A percentile compares a stretch with the other conserved stretches of the same genome.
Conservation (phyloP, 345 rosid genomes). For the Alliaria petiolata region DNA sequence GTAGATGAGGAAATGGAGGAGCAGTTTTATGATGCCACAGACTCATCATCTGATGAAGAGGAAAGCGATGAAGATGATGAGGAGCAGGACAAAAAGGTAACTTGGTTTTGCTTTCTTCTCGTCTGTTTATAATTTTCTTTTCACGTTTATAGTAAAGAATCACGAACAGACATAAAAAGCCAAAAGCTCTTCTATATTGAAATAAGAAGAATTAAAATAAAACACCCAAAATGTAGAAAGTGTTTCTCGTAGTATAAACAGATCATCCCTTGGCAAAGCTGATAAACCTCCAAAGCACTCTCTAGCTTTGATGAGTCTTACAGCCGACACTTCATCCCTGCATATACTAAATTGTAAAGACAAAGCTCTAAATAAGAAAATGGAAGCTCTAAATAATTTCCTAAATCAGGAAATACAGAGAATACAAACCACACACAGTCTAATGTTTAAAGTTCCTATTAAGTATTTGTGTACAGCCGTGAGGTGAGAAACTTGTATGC, state of each 20-base stretch:
- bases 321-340: neutral
- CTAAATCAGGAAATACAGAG: neutral
- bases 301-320: slow-evolving; percentile 9
- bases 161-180: neutral
- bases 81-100: slow-evolving; percentile 45
- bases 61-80: slow-evolving; percentile 53
- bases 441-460: neutral
- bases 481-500: slow-evolving; percentile 10
- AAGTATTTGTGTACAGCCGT: slow-evolving; percentile 9
- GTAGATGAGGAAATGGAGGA: slow-evolving; percentile 64
- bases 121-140: neutral
- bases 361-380: slow-evolving; percentile 5
- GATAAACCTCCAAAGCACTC: neutral
- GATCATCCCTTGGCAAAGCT: neutral
- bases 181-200: neutral
- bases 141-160: neutral
- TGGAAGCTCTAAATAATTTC: neutral
- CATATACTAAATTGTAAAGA: neutral
- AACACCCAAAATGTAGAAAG: neutral
- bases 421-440: neutral
- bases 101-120: slow-evolving; percentile 18
- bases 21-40: slow-evolving; percentile 91
- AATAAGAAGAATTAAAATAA: neutral
- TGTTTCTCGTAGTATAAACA: neutral
- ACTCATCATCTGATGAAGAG: slow-evolving; percentile 77